phyloP scores from a whole-genome alignment of 768 basidiomycete genomes.

The Clavaria fumosa region DNA sequence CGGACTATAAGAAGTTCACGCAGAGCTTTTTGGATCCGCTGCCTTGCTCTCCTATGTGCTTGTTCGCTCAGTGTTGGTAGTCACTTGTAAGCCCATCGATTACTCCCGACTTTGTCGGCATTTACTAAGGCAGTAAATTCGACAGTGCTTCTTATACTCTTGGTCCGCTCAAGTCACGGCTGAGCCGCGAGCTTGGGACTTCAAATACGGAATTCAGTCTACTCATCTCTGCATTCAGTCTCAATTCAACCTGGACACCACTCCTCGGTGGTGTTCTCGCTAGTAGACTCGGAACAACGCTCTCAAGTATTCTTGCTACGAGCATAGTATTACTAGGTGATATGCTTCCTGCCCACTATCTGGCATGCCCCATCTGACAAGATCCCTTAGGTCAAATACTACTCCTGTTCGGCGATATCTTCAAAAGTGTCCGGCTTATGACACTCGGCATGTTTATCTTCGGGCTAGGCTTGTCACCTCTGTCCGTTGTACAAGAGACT shows the following conservation, averaged over 20 bases:
- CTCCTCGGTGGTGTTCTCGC: constrained; percentile 62
- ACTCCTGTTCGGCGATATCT: constrained; percentile 50
- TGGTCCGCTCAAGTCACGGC: constrained; percentile 60
- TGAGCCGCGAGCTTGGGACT: constrained; percentile 55
- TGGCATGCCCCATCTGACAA: background rate
- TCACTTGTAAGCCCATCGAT: constrained; percentile 46
- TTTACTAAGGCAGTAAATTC: background rate
- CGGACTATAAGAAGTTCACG: constrained; percentile 1
- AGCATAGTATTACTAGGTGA: constrained; percentile 50
- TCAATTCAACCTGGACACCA: constrained; percentile 64
- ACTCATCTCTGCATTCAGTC: constrained; percentile 58
- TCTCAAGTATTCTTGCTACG: constrained; percentile 59
- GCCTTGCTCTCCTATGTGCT: constrained; percentile 50
- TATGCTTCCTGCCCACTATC: constrained; percentile 7
- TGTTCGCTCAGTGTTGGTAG: constrained; percentile 64
- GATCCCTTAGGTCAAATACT: constrained; percentile 38
- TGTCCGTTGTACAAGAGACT: constrained; percentile 73
- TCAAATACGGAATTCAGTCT: constrained; percentile 67
- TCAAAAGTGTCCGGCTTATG: constrained; percentile 50
- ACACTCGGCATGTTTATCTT: constrained; percentile 64
- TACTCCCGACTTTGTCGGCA: background rate
- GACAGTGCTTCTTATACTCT: constrained; percentile 56
- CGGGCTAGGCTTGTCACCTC: constrained; percentile 64
- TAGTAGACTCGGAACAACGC: constrained; percentile 55
- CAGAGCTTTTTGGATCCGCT: constrained; percentile 34